Base-by-base conservation (phyloP, 768 basidiomycete species). In the Phylloporus scabripes region DNA sequence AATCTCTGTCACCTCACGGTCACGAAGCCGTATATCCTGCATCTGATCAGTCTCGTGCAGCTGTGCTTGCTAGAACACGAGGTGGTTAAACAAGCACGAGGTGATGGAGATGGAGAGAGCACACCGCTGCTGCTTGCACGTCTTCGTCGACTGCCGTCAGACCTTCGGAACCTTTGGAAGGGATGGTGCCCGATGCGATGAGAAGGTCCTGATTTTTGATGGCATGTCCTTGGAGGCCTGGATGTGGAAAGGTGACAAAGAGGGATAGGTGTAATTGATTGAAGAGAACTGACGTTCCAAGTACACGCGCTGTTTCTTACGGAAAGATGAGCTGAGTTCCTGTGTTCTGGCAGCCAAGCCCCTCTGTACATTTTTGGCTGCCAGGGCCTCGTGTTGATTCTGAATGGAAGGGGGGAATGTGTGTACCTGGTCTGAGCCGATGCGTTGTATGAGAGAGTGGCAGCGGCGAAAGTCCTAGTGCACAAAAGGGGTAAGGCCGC, bases 221-320 rank as follows among this genome's bases (percentile, higher is more conserved):
- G 65, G 94, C 92, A 74, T 98, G 94, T 53, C 96, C 96, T 74
- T 95, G 92, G 37, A 98, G 76, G 66, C 87, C 95, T 96, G 65
- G 41, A 51, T 43, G 42, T 42, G 48, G 17, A 45, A 50, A 53
- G 34, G 41, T 52, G 54, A 60, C 58, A 23, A 15, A 23, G 8
- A 14, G 14, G 17, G 5, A 6, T 23, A 4, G 38, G 50, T 17
- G 20, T n/a, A 42, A 29, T 26, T 17, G 40, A 47, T 42, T 42
- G 37, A 32, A 31, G 45, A 50, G 36, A 23, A 78, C 94, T 70
- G 65, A 95, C 96, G 94, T 71, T 96, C 88, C 88, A 99, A 88
- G 69, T 97, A 98, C 28, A 95, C 88, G 51, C 92, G 84, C 70
- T 99, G 96, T 73, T 95, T 98, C 76, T 96, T 97, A 54, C 96